Evolutionary conservation across 2,329 filamentous ascomycete species (phyloP), one percentile per base, ranked within the genome.

Genomic region (Cladosporium sp.): DNA sequence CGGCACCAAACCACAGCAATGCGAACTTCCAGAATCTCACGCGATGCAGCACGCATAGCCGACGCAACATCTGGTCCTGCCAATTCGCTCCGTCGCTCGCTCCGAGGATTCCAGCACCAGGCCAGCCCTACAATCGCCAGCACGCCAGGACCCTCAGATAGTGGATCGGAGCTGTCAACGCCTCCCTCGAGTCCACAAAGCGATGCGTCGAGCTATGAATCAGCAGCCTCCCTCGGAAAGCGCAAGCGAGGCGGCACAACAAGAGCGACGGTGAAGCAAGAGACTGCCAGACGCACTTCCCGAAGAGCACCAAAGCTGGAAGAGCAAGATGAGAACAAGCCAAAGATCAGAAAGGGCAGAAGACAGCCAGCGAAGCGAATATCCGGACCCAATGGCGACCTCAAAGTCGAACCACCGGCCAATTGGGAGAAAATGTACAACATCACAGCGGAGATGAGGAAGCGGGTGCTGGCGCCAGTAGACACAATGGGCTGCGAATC

Each of bases 401-500:
- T 68, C 30, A 67, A 65, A 10, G 66, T 72, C 57, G 68, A 73
- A 21, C 87, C 92, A 1, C 93, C 93, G 0, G 84, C 88, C 0
- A 88, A 93, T 76, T 97, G 95, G 95, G 88, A 92, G 68, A 86
- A 88, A 65, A 88, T 97, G 66, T 99, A 97, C 79, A 80, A 84
- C 38, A 80, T 87, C 0, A 90, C 96, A 54, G 89, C 90, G 73
- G 85, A 87, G 74, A 97, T 98, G 93, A 89, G 80, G 80, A 90
- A 76, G 76, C 86, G 81, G 79, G 90, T 85, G 47, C 78, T 85
- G 0, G 95, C 95, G 0, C 91, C 94, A 0, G 95, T 99, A 12
- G 95, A 99, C 78, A 98, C 94, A 0, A 97, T 98, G 93, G 95
- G 95, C 12, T 99, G 95, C 79, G 93, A 93, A 78, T 86, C 87